Evolutionary conservation across 1,284 basidiomycete species (phyloP).

Genomic region (Cutaneotrichosporon daszewskae): DNA sequence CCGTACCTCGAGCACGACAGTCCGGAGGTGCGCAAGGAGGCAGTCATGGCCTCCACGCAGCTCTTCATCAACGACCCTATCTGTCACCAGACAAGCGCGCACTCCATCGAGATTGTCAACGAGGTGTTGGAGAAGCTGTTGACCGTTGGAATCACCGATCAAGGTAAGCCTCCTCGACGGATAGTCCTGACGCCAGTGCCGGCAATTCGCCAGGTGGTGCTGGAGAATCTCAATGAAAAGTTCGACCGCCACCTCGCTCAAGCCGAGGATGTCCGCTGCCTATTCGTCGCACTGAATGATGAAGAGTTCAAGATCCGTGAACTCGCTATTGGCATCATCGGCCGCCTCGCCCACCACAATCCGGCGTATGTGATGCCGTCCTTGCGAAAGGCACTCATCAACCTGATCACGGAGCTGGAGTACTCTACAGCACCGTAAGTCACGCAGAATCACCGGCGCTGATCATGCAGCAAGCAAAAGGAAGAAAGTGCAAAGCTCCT

Average conservation of each 20-base stretch:
- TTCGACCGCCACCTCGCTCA: slow-evolving; percentile 99
- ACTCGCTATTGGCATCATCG: slow-evolving; percentile 85
- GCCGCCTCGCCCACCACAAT: slow-evolving; percentile 89
- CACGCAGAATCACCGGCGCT: slow-evolving; percentile 28
- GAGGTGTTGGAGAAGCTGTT: slow-evolving; percentile 96
- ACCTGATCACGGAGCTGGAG: slow-evolving; percentile 93
- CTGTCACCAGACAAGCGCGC: slow-evolving; percentile 90
- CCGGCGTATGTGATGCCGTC: slow-evolving; percentile 99
- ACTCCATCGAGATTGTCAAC: slow-evolving; percentile 95
- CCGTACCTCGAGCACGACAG: slow-evolving; percentile 94
- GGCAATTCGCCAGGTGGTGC: slow-evolving; percentile 77
- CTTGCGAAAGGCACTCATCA: slow-evolving; percentile 89
- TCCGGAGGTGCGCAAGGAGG: slow-evolving; percentile 79
- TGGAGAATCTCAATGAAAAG: slow-evolving; percentile 81
- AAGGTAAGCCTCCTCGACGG: slow-evolving; percentile 59
- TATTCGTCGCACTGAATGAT: slow-evolving; percentile 97
- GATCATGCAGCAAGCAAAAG: slow-evolving; percentile 56
- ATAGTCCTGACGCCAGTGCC: slow-evolving; percentile 59
- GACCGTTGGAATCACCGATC: slow-evolving; percentile 92
- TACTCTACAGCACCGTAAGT: slow-evolving; percentile 91
- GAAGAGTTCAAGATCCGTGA: slow-evolving; percentile 92
- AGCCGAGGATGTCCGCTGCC: slow-evolving; percentile 91
- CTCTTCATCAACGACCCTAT: slow-evolving; percentile 94
- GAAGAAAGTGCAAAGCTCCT: slow-evolving; percentile 89
- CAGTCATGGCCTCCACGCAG: slow-evolving; percentile 86